Evolutionary conservation across 2,329 filamentous ascomycete species (phyloP).

Genomic region (Verticillium isaacii): DNA sequence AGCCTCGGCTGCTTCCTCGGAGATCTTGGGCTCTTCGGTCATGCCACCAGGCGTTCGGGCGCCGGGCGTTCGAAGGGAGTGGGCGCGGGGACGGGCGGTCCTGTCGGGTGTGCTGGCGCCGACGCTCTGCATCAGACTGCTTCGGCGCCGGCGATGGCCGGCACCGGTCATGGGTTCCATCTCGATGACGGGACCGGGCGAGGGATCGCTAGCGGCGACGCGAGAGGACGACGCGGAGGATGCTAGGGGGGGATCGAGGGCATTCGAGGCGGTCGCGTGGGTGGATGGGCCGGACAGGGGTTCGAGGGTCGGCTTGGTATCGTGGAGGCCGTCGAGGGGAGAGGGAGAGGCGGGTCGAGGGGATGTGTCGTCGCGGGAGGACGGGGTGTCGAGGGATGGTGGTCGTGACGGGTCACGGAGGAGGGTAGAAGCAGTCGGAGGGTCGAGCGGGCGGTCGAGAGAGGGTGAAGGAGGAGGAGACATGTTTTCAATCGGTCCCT

Average conservation of each 20-base stretch:
- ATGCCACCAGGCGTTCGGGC: slow-evolving; percentile 13
- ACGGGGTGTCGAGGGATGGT: not conserved
- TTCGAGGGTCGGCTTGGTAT: not conserved
- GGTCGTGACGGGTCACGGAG: not conserved
- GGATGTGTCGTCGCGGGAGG: not conserved
- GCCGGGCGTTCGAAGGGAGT: slow-evolving; percentile 15
- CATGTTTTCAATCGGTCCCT: not conserved
- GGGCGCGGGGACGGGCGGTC: slow-evolving; percentile 17
- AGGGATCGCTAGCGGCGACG: not conserved
- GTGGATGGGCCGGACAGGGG: not conserved
- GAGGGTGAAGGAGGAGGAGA: not conserved
- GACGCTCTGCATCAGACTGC: slow-evolving; percentile 43
- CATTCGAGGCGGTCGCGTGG: slow-evolving; percentile 8
- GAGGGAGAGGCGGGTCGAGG: not conserved
- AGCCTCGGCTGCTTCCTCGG: slow-evolving; percentile 31
- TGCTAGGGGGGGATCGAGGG: slow-evolving; percentile 3
- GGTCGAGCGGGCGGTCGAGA: not conserved
- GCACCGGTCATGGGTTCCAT: slow-evolving; percentile 46
- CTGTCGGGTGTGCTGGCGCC: slow-evolving; percentile 17
- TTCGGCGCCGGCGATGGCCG: slow-evolving; percentile 52
- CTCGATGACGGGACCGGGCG: slow-evolving; percentile 37
- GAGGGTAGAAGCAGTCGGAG: not conserved
- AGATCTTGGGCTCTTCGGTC: slow-evolving; percentile 39
- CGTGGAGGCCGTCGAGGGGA: not conserved
- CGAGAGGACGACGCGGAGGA: slow-evolving; percentile 2